Conservation (phyloP, 2,329 filamentous ascomycete species). For the Colletotrichum orchidophilum region DNA sequence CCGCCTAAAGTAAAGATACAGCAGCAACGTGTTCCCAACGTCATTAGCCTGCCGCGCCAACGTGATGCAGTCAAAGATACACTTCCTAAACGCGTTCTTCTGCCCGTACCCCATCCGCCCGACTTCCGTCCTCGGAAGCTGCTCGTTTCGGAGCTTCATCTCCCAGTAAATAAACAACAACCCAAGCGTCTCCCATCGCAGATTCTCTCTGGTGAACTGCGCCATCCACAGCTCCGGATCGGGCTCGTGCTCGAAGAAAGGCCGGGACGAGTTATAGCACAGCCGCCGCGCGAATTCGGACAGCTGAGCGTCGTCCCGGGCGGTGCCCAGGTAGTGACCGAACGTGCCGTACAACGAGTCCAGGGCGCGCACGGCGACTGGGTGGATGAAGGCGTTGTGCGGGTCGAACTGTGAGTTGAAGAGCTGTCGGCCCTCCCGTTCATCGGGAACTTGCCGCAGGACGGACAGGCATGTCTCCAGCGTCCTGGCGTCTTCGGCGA, state of each 20-base stretch:
- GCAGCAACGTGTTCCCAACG: slow-evolving; percentile 48
- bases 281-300: slow-evolving; percentile 32
- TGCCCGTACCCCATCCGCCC: neutral
- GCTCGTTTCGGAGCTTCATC: slow-evolving; percentile 8
- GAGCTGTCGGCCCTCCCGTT: slow-evolving; percentile 12
- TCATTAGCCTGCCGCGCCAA: slow-evolving; percentile 37
- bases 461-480: slow-evolving; percentile 50
- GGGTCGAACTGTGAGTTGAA: slow-evolving; percentile 32
- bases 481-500: slow-evolving; percentile 10
- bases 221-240: slow-evolving; percentile 22
- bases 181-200: slow-evolving; percentile 32
- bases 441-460: slow-evolving; percentile 46
- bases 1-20: slow-evolving; percentile 48
- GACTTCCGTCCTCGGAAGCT: neutral
- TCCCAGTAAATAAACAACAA: slow-evolving; percentile 34
- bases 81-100: neutral
- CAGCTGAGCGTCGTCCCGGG: slow-evolving; percentile 6
- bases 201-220: slow-evolving; percentile 15
- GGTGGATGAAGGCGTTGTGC: slow-evolving; percentile 36
- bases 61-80: slow-evolving; percentile 44
- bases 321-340: slow-evolving; percentile 35
- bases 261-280: slow-evolving; percentile 38
- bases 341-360: slow-evolving; percentile 35
- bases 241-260: slow-evolving; percentile 25
- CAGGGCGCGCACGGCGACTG: slow-evolving; percentile 21